Conservation (phyloP, 192 early-diverging fungal species). For the Coemansia sp. region DNA sequence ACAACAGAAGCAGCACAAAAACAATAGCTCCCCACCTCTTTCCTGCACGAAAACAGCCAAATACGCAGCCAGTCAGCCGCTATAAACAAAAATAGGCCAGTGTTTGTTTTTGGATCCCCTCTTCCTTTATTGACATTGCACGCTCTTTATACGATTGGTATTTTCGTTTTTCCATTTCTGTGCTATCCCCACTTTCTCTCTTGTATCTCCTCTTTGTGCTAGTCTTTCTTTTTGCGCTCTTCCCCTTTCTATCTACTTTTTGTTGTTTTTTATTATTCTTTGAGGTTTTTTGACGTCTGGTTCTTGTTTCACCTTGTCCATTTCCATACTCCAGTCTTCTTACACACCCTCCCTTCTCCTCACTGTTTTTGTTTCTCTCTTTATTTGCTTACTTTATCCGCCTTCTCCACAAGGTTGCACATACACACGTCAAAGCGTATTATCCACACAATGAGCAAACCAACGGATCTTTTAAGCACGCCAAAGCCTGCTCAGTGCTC, state of each 20-base stretch:
- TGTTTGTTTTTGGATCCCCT: conserved; percentile 9
- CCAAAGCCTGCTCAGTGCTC: conserved; percentile 27
- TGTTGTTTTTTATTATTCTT: conserved; percentile 7
- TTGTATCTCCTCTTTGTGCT: conserved; percentile 6
- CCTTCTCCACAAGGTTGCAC: background rate
- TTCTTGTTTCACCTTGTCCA: conserved; percentile 12
- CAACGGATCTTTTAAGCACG: conserved; percentile 28
- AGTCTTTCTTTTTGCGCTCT: background rate
- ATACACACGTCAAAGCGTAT: background rate
- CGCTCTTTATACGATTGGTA: conserved; percentile 1
- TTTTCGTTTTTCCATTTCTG: conserved; percentile 9
- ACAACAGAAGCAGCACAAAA: background rate
- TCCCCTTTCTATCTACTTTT: background rate
- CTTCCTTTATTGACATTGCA: conserved; percentile 1
- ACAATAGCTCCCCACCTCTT: background rate
- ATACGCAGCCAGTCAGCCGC: background rate
- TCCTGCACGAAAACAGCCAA: background rate
- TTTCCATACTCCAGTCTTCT: background rate
- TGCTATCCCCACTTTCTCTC: conserved; percentile 1
- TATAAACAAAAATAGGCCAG: conserved; percentile 9
- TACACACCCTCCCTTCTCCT: background rate
- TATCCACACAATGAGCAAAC: conserved; percentile 29
- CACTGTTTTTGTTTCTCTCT: background rate
- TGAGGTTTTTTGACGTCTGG: conserved; percentile 1
- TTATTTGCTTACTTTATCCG: background rate